Base-by-base conservation (phyloP, 768 basidiomycete species). In the Guyanaporus albipodus region DNA sequence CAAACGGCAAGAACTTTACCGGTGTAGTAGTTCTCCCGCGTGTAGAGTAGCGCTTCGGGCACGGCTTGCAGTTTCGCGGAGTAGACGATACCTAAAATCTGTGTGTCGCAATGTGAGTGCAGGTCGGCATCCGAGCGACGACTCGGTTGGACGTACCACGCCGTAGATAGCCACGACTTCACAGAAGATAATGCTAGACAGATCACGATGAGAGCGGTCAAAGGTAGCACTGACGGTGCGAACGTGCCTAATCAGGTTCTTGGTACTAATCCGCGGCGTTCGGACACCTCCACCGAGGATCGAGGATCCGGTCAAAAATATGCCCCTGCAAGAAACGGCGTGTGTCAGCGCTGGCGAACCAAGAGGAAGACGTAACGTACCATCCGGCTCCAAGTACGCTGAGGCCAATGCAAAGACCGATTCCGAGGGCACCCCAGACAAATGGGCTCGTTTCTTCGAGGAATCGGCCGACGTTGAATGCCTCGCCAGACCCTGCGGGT, bases 161-260 rank as follows among this genome's bases (percentile, higher is more conserved):
- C 89, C 96, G 71, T 98, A 98, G 62, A 99, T 98, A 48, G 95
- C 96, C 23, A 99, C 94, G 61, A 97, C 96, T 73, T 98, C 95
- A 68, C 95, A 97, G 76, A 98, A 97, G 61, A 99, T 97, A 73
- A 98, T 92, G 56, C 95, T 97, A 7, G 8, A 15, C 15, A 33
- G 15, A 48, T 23, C n/a, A 4, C 11, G 38, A 35, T 2, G 33
- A 2, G 18, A 15, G 22, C n/a, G 29, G 26, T 36, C 11, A 12
- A 15, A 26, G 10, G 21, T 8, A 23, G 14, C 12, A 10, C 10
- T 43, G 6, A 2, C 0, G 4, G 23, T 31, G 34, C 11, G 5
- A 11, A 61, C 77, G 42, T 40, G 91, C 93, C 91, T 93, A 58
- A 99, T 96, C 67, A 98, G 67, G 66, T 99, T 99, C 79, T 99